phyloP scores from a whole-genome alignment of 495 filamentous ascomycete species.

The Neohortaea acidophila region DNA sequence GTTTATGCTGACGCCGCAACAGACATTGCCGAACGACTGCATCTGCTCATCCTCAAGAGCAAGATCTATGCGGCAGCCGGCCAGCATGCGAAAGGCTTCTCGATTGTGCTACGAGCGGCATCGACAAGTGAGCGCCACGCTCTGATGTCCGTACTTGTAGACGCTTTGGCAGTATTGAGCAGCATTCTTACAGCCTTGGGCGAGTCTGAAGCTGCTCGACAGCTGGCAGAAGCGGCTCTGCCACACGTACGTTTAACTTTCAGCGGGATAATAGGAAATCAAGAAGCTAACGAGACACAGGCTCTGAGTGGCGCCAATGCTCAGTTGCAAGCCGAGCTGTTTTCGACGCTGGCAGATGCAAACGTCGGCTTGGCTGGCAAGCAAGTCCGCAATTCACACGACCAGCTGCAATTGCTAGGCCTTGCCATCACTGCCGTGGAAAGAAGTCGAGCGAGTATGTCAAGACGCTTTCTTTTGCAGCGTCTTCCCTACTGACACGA shows the following conservation, averaged over 20 bases:
- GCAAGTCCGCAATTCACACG: no score
- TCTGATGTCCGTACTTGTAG: slow-evolving; percentile 61
- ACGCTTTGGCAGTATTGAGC: slow-evolving; percentile 53
- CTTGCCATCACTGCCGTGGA: no score
- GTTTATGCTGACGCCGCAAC: no score
- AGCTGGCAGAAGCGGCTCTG: slow-evolving; percentile 56
- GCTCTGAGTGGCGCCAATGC: slow-evolving; percentile 60
- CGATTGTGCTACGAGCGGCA: slow-evolving; percentile 64
- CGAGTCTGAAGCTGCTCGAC: slow-evolving; percentile 58
- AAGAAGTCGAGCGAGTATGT: no score
- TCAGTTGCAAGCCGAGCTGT: slow-evolving; percentile 48
- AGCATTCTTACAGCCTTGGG: slow-evolving; percentile 51
- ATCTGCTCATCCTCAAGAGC: slow-evolving; percentile 62
- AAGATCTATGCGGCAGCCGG: slow-evolving; percentile 54
- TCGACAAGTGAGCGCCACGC: slow-evolving; percentile 57
- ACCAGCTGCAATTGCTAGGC: no score
- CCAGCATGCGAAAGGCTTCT: slow-evolving; percentile 68
- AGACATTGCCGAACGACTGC: slow-evolving; percentile 61
- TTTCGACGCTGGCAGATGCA: slow-evolving; percentile 60
- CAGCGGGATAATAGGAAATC: not conserved
- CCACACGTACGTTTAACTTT: slow-evolving; percentile 40
- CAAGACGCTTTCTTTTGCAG: no score
- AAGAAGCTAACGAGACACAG: slow-evolving; percentile 6
- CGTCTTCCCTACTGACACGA: no score
- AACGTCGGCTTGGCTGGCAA: slow-evolving; percentile 76